phyloP scores from a whole-genome alignment of 2,329 filamentous ascomycete genomes.

The Fusarium incarnatum region DNA sequence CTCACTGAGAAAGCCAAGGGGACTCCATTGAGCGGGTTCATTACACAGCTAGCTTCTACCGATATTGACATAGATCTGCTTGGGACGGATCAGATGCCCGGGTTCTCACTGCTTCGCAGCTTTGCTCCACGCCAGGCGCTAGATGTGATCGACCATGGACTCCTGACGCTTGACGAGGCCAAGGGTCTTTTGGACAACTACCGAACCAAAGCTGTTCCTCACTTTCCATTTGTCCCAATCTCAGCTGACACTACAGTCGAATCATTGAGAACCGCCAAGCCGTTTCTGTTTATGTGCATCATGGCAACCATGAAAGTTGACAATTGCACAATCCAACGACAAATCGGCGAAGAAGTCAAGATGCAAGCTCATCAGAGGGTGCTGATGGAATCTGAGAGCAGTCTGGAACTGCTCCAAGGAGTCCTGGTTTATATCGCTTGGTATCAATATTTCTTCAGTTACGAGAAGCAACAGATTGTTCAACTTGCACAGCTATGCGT shows the following conservation, averaged over 20 bases:
- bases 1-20: constrained; percentile 1
- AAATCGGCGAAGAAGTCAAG: constrained; percentile 4
- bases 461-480: constrained; percentile 18
- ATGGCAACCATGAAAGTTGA: constrained; percentile 18
- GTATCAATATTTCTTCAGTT: constrained; percentile 25
- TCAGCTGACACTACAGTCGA: not conserved
- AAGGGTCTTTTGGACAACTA: constrained; percentile 5
- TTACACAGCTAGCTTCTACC: not conserved
- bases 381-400: constrained; percentile 18
- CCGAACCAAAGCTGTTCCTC: not conserved
- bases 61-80: not conserved
- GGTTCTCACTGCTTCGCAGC: not conserved
- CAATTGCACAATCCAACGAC: constrained; percentile 10
- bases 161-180: not conserved
- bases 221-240: constrained; percentile 13
- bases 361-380: constrained; percentile 14
- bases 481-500: constrained; percentile 13
- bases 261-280: not conserved
- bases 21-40: constrained; percentile 3
- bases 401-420: constrained; percentile 9
- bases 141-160: constrained; percentile 1
- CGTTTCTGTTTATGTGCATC: constrained; percentile 18
- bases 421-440: constrained; percentile 13
- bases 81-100: accelerated
- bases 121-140: not conserved